These are phyloP conservation scores for Leersia perrieri DNA, from an alignment of 176 grass and related monocot genomes.

Conservation along the genomic window DNA sequence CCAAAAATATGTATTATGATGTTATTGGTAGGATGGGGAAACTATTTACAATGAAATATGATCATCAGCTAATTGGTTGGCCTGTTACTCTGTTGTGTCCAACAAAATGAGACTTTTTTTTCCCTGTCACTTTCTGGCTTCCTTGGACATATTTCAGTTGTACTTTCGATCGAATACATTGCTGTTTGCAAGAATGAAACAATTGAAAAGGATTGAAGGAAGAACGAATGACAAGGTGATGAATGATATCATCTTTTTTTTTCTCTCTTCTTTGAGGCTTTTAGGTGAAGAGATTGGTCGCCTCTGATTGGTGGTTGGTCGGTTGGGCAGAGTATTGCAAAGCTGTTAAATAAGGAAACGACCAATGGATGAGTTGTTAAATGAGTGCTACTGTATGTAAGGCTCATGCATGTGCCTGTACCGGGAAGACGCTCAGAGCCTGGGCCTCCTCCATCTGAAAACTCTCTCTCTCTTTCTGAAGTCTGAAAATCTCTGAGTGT, in stretches of 20 bases:
- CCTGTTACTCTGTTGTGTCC: not conserved
- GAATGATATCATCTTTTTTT: not conserved
- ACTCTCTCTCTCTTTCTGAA: not conserved
- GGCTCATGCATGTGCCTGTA: conserved; percentile 26
- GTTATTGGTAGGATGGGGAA: conserved; percentile 10
- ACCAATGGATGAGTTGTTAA: conserved; percentile 20
- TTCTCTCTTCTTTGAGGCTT: not conserved
- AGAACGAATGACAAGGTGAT: not conserved
- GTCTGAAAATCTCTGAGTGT: not conserved
- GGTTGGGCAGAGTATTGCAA: not conserved
- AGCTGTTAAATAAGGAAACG: not conserved
- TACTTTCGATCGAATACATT: not conserved
- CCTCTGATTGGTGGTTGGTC: conserved; percentile 3
- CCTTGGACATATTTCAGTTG: not conserved
- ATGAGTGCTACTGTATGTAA: not conserved
- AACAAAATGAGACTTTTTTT: not conserved
- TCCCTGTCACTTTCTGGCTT: not conserved
- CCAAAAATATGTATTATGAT: not conserved
- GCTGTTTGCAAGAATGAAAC: not conserved
- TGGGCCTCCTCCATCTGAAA: conserved; percentile 6
- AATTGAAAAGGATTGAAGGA: not conserved
- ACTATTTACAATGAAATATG: conserved; percentile 1
- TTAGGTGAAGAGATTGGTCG: not conserved
- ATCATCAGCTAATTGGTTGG: not conserved
- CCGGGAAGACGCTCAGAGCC: not conserved